Base-by-base conservation (phyloP, 2,329 filamentous ascomycete species). In the Xylaria sp. region DNA sequence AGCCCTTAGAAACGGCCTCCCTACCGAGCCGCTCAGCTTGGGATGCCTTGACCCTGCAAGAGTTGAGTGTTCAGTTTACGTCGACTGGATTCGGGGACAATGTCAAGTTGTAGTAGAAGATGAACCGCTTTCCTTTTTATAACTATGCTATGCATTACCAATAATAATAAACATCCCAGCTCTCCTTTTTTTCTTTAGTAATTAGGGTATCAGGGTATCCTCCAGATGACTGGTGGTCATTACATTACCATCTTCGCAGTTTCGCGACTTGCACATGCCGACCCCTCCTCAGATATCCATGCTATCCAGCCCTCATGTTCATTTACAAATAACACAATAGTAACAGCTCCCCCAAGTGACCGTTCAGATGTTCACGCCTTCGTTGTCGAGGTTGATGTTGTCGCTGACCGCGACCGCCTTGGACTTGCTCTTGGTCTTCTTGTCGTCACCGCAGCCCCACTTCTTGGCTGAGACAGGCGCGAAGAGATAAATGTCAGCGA, bases 401-500 rank as follows among this genome's bases (percentile, higher is more conserved):
- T 37, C 39, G 17, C 29, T n/a, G 41, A 4, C 40, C 21, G 16
- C 21, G 39, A 16, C 3, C n/a, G n/a, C n/a, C n/a, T n/a, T 40
- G 5, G 39, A n/a, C 37, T 24, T 44, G 26, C 22, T 26, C 17
- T 34, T 42, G 9, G 44, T 34, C 16, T 41, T 45, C 2, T 45
- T 43, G 2, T 26, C 11, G 17, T 24, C 42, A 4, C 38, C 22
- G 29, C 26, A 34, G 5, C 51, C 24, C n/a, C n/a, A n/a, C n/a
- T n/a, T n/a, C n/a, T n/a, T n/a, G n/a, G n/a, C n/a, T n/a, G n/a
- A n/a, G n/a, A n/a, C n/a, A n/a, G n/a, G n/a, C n/a, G n/a, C n/a
- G n/a, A n/a, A n/a, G n/a, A n/a, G n/a, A n/a, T n/a, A 13, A 17
- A 39, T 41, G 43, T 58, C 7, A 59, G 56, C 38, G 21, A 38